Evolutionary conservation across 768 basidiomycete genomes (phyloP).

Genomic region (Wakefieldia striispora): DNA sequence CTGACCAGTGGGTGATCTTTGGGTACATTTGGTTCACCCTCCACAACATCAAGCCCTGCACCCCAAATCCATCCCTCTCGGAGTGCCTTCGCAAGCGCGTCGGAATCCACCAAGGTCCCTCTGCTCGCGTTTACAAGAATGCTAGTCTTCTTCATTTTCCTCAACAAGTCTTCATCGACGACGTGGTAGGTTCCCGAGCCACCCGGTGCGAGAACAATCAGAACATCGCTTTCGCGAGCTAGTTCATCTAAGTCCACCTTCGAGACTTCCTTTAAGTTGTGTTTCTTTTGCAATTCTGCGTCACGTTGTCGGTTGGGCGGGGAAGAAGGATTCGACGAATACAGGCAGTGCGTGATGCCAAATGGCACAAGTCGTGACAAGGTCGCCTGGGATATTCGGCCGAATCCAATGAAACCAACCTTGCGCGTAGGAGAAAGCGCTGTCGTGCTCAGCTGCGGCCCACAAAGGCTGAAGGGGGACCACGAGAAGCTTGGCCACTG

Average conservation of each 20-base stretch:
- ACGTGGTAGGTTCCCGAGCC: conserved; percentile 69
- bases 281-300: conserved; percentile 35
- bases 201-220: conserved; percentile 83
- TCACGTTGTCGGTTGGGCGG: conserved; percentile 40
- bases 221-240: conserved; percentile 75
- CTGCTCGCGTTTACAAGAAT: conserved; percentile 84
- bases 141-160: conserved; percentile 80
- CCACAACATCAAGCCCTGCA: conserved; percentile 92
- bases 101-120: conserved; percentile 87
- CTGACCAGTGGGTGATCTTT: conserved; percentile 77
- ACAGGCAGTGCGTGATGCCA: conserved; percentile 73
- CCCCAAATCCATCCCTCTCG: conserved; percentile 80
- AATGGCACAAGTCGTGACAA: conserved; percentile 79
- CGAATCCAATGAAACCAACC: conserved; percentile 92
- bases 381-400: conserved; percentile 87
- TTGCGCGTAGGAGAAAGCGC: conserved; percentile 53
- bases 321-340: conserved; percentile 57
- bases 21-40: conserved; percentile 80
- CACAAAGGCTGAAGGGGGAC: conserved; percentile 83
- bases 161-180: conserved; percentile 68
- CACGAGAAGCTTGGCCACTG: conserved; percentile 83
- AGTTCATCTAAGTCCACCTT: conserved; percentile 66
- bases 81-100: conserved; percentile 82
- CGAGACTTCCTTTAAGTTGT: conserved; percentile 39
- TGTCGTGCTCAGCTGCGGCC: conserved; percentile 70